Evolutionary conservation across 306 rosid species (phyloP), one percentile per base, ranked within the genome.

Genomic region (Mimosa pudica): DNA sequence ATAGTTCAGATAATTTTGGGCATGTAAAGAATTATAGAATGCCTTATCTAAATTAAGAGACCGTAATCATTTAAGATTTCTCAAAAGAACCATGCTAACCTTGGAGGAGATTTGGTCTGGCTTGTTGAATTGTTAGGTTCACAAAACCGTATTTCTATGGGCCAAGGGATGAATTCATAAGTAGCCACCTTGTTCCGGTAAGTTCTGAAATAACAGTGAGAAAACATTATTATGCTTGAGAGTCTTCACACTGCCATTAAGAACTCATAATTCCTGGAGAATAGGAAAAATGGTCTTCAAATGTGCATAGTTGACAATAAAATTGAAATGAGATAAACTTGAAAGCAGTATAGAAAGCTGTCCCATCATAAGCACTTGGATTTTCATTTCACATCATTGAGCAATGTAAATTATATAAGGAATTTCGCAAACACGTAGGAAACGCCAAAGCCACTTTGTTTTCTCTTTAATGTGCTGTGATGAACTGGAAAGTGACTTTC

Each of bases 141-240:
- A 86, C 98, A 92, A 85, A 92, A 95, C 47, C 98, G 92, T 82
- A 95, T 89, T 85, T 95, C 98, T 48, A 95, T 92, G 49, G 98
- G 98, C 98, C 98, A 95, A 35, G 98, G 98, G 80, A 86, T 81
- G 80, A 89, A 91, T n/a, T 85, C 51, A 76, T 66, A 46, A 4
- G 85, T 32, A 55, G 98, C 98, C 80, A 89, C 97, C 91, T 95
- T 95, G 87, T 87, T 88, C 57, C 98, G 94, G 77, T 92, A 95
- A 52, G 96, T 89, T 88, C 98, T 95, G 92, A 82, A 86, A 47
- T 71, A 89, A 77, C 48, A 32, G 81, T 38, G 20, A 67, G 49
- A 66, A 61, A 61, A 61, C 67, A 30, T 61, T 10, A 61, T 61
- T 30, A 10, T 30, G 9, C 8, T 30, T 32, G 67, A 30, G 41